Conservation (phyloP, 345 rosid species). For the Chamaenerion angustifolium region DNA sequence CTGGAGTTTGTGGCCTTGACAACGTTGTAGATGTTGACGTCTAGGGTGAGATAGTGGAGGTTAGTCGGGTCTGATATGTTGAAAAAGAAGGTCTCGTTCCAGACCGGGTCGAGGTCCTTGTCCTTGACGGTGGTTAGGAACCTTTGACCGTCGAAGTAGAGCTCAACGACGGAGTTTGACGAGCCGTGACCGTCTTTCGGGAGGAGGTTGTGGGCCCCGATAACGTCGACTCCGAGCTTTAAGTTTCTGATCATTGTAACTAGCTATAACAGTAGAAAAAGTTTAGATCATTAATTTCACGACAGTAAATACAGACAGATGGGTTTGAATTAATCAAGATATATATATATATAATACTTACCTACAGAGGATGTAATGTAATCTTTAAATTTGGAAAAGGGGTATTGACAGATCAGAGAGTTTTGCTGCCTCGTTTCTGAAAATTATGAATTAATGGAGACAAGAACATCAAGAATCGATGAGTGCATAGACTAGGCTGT, state of each 20-base stretch:
- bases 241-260: slow-evolving; percentile 43
- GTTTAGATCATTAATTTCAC: too few species aligned
- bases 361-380: too few species aligned
- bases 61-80: slow-evolving; percentile 77
- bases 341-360: too few species aligned
- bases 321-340: too few species aligned
- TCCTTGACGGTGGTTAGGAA: slow-evolving; percentile 81
- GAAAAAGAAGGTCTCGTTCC: slow-evolving; percentile 97
- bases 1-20: slow-evolving; percentile 50
- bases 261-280: too few species aligned
- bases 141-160: slow-evolving; percentile 74
- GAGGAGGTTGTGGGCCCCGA: slow-evolving; percentile 83
- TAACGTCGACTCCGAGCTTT: slow-evolving; percentile 77
- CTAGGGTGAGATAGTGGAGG: slow-evolving; percentile 66
- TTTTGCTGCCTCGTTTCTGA: too few species aligned
- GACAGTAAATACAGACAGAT: too few species aligned
- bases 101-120: slow-evolving; percentile 78
- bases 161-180: slow-evolving; percentile 73
- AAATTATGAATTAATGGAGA: too few species aligned
- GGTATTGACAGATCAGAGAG: too few species aligned
- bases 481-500: too few species aligned
- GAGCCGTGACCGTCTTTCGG: slow-evolving; percentile 95
- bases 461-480: too few species aligned
- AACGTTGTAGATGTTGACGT: slow-evolving; percentile 50
- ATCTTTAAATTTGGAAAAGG: too few species aligned